Conservation (phyloP, 192 early-diverging fungal species). For the Rhizophagus clarus region DNA sequence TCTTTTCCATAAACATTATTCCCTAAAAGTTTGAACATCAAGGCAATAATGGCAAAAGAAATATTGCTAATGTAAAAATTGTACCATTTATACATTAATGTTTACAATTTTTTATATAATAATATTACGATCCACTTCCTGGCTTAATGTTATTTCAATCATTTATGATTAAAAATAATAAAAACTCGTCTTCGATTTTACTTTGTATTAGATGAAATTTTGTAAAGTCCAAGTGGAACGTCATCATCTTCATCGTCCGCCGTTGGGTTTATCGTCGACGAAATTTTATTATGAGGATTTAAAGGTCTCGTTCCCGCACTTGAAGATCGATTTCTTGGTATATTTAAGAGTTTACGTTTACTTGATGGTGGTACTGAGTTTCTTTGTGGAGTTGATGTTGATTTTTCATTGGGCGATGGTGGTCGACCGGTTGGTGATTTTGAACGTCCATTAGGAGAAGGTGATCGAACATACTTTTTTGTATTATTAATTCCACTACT, state of each 20-base stretch:
- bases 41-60: too few relatives aligned
- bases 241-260: slow-evolving; percentile 16
- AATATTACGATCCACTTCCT: too few relatives aligned
- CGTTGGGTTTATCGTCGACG: background rate
- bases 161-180: background rate
- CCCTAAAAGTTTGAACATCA: too few relatives aligned
- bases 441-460: background rate
- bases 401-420: background rate
- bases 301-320: background rate
- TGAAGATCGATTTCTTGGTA: background rate
- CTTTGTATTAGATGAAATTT: background rate
- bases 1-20: too few relatives aligned
- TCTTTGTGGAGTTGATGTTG: background rate
- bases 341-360: background rate
- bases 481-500: background rate
- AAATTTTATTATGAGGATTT: background rate
- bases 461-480: background rate
- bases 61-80: too few relatives aligned
- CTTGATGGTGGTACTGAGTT: background rate
- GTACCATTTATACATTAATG: too few relatives aligned
- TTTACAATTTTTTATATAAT: too few relatives aligned
- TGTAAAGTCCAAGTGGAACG: slow-evolving; percentile 16
- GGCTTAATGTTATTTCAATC: too few relatives aligned
- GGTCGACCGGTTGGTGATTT: background rate
- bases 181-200: background rate